phyloP scores from a whole-genome alignment of 768 basidiomycete species.

The Phylloporus sp. region DNA sequence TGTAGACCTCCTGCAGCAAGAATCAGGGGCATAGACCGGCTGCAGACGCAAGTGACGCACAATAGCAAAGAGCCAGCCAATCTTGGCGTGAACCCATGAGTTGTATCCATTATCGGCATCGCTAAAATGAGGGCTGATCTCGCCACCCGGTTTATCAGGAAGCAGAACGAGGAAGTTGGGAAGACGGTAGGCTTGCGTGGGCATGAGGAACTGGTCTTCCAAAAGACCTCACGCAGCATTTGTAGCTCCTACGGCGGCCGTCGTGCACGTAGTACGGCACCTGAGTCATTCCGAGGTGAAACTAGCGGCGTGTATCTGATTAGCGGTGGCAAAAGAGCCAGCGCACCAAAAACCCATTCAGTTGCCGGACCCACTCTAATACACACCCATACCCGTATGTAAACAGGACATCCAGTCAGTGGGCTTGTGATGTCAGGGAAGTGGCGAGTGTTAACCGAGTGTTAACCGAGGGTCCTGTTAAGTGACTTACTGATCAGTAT shows the following conservation, averaged over 20 bases:
- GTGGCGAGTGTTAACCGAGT: no score
- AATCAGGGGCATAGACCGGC: background rate
- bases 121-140: conserved; percentile 25
- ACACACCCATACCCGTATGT: background rate
- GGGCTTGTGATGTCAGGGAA: no score
- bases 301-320: conserved; percentile 5
- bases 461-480: no score
- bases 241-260: conserved; percentile 6
- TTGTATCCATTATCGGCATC: conserved; percentile 20
- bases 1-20: conserved; percentile 20
- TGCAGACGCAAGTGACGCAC: conserved; percentile 2
- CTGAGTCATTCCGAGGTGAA: conserved; percentile 11
- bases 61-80: conserved; percentile 22
- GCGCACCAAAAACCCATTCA: background rate
- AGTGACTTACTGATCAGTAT: no score
- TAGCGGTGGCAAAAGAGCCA: conserved; percentile 4
- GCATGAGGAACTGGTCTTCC: conserved; percentile 10
- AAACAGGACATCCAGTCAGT: no score
- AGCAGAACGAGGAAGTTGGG: conserved; percentile 23
- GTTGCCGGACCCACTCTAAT: background rate
- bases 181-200: conserved; percentile 18
- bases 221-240: conserved; percentile 5
- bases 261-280: conserved; percentile 1
- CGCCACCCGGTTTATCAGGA: conserved; percentile 26
- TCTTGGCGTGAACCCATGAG: conserved; percentile 20